Conservation (phyloP, 2,329 filamentous ascomycete species). For the Aspergillus chevalieri region DNA sequence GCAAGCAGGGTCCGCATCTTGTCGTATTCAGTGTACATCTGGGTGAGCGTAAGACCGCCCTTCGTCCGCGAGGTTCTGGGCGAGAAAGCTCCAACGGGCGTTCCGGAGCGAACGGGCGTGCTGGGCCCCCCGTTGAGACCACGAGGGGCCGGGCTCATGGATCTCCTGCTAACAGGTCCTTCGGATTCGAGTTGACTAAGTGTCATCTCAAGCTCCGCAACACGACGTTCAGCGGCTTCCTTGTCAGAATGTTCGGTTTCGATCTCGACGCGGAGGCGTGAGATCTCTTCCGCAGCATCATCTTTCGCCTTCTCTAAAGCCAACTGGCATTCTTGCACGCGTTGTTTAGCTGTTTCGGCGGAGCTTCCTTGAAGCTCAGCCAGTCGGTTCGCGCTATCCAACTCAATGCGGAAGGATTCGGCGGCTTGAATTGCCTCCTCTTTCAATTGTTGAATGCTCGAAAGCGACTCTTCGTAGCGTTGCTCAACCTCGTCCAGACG, state of each 20-base stretch:
- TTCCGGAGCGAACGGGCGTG: conserved; percentile 47
- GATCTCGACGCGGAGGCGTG: conserved; percentile 47
- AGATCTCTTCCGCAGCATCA: conserved; percentile 55
- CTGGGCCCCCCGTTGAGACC: conserved; percentile 46
- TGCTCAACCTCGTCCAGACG: conserved; percentile 76
- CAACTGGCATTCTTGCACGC: conserved; percentile 53
- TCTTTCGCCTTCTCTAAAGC: conserved; percentile 55
- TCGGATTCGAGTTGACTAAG: conserved; percentile 57
- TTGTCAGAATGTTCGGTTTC: conserved; percentile 56
- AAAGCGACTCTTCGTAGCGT: conserved; percentile 78
- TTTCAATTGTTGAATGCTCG: conserved; percentile 76
- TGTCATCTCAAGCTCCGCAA: conserved; percentile 60
- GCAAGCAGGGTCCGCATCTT: conserved; percentile 63
- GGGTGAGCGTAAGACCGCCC: conserved; percentile 53
- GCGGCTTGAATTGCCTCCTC: conserved; percentile 76
- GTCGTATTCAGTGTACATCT: conserved; percentile 58
- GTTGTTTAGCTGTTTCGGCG: conserved; percentile 54
- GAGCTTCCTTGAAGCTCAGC: conserved; percentile 63
- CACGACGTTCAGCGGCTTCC: conserved; percentile 55
- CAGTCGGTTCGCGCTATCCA: conserved; percentile 73
- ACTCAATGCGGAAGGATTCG: conserved; percentile 78
- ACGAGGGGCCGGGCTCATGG: conserved; percentile 50
- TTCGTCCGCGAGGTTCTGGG: conserved; percentile 50
- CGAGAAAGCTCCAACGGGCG: conserved; percentile 46
- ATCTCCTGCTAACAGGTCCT: conserved; percentile 37